Evolutionary conservation across 164 flowering plant species (phyloP), one percentile per base, ranked within the genome.

Genomic region (Buxus sempervirens): DNA sequence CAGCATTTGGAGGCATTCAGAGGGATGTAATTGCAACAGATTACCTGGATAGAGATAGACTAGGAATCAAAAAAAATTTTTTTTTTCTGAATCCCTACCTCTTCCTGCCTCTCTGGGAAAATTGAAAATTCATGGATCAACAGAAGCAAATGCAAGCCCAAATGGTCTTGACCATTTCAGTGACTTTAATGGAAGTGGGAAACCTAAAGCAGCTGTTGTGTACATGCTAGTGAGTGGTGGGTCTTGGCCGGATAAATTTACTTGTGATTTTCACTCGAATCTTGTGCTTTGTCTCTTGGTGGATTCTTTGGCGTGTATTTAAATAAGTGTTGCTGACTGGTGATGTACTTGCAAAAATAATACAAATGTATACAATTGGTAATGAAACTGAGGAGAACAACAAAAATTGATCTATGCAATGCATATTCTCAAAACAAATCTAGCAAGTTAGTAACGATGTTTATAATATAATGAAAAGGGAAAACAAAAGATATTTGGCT

Each of bases 71-170:
- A 16, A 77, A 22, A 55, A 78, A 74, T 70, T 14, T 70, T 48
- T 73, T 73, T 14, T 65, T 70, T 54, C 82, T 61, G 38, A 45
- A n/a, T n/a, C n/a, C 73, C 51, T 74, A 81, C 67, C 88, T 85
- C 18, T 70, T 82, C 26, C 86, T 87, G 60, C 70, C 79, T 32
- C 78, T 85, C 21, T 63, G 84, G 10, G 81, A 80, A 65, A 81
- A 72, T 66, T 89, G 87, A 84, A 79, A 72, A 60, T 82, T 84
- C 66, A 69, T 85, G 60, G 22, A 64, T 60, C 90, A 85, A 16
- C 66, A 85, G 74, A 78, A 77, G 73, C 91, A 85, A 75, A 79
- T 85, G 67, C 94, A 89, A 32, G 66, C 91, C 61, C 86, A 83
- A 54, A 80, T 85, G 87, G 75, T 75, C 53, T 19, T 75, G 6